Evolutionary conservation across 2,329 filamentous ascomycete genomes (phyloP).

Genomic region (Xenoacremonium recifei): DNA sequence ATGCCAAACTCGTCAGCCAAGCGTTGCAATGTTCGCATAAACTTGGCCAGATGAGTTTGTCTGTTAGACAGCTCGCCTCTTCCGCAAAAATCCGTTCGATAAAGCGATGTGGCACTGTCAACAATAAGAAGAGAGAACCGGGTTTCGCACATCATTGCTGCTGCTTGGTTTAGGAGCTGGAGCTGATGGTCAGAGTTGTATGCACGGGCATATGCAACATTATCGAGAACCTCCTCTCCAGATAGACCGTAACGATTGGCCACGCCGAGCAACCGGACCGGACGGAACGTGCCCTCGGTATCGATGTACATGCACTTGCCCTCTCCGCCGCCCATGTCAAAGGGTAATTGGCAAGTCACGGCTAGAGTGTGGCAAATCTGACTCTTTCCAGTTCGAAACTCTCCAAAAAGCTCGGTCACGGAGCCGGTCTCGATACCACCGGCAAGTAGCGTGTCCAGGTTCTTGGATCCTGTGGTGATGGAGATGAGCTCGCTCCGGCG

Average conservation of each 20-base stretch:
- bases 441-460: conserved; percentile 89
- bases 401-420: conserved; percentile 96
- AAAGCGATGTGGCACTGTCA: conserved; percentile 92
- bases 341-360: conserved; percentile 94
- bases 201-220: conserved; percentile 94
- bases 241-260: conserved; percentile 93
- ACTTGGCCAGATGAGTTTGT: conserved; percentile 85
- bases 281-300: conserved; percentile 95
- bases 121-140: conserved; percentile 94
- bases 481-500: conserved; percentile 95
- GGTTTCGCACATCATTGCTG: conserved; percentile 99
- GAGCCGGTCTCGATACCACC: conserved; percentile 96
- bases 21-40: conserved; percentile 80
- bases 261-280: conserved; percentile 85
- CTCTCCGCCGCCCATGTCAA: conserved; percentile 98
- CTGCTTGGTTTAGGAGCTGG: conserved; percentile 89
- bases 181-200: conserved; percentile 99
- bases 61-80: conserved; percentile 93
- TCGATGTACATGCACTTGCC: conserved; percentile 99
- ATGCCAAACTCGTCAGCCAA: conserved; percentile 87
- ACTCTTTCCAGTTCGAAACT: conserved; percentile 97
- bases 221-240: conserved; percentile 96
- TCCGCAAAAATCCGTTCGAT: conserved; percentile 95
- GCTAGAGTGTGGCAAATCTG: conserved; percentile 99
- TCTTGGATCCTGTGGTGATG: conserved; percentile 96